Evolutionary conservation across 768 basidiomycete species (phyloP), one percentile per base, ranked within the genome.

Genomic region (Cubamyces lactineus): DNA sequence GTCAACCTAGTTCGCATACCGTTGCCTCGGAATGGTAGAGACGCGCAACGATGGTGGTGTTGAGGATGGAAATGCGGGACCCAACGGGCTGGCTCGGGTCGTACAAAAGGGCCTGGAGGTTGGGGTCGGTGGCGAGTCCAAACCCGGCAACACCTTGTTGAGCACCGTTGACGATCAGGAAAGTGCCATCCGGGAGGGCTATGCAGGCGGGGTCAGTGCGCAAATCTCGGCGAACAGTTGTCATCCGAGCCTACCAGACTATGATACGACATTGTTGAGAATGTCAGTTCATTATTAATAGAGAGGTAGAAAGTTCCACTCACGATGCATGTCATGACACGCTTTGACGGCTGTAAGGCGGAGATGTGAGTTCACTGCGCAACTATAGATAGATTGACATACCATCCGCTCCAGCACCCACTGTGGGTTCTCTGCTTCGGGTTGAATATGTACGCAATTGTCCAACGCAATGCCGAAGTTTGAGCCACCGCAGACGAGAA

Each of bases 381-480:
- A 13, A 2, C 46, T 40, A 26, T 17, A 19, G 13, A 8, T 54
- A 23, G 28, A 16, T 16, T 12, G 17, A 73, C 85, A 49, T 43
- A 90, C 91, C 91, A 92, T 92, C 52, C 91, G 84, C 71, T 93
- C 91, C 9, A 92, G 39, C 0, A 79, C 79, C 91, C 91, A 93
- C 0, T 80, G 80, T 1, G 89, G 71, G 53, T 86, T 85, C 1
- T 69, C 40, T 0, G 67, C 83, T 69, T 93, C 91, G 0, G 91
- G 91, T 24, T 80, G 74, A 24, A 86, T 91, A 1, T 80, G 76
- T 13, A 91, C 82, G 66, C 91, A 93, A 66, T 90, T 91, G 67
- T 91, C 89, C 24, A 87, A 73, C 2, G 80, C 80, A 11, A 72
- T 69, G 3, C 84, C 85, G 8, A 75, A 79, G 40, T 84, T 84